Conservation (phyloP, 345 rosid species). For the Kernera saxatilis region DNA sequence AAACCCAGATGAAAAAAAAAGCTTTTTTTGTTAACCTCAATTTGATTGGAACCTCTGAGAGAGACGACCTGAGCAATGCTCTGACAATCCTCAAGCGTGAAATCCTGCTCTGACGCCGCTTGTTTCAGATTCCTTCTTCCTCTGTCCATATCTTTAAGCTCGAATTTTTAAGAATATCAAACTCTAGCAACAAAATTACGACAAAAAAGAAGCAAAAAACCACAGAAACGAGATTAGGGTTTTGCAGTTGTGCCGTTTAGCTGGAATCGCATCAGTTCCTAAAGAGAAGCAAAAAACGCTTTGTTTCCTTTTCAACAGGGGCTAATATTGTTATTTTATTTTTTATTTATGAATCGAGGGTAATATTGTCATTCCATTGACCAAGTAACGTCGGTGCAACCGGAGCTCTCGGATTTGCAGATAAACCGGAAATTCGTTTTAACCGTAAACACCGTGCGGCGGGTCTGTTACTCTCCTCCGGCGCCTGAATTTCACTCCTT, state of each 20-base stretch:
- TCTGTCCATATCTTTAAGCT: slow-evolving; percentile 49
- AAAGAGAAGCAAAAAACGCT: neutral
- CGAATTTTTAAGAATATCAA: neutral
- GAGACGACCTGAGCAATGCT: slow-evolving; percentile 72
- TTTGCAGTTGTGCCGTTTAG: slow-evolving; percentile 19
- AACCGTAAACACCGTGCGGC: slow-evolving; percentile 9
- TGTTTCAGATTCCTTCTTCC: slow-evolving; percentile 85
- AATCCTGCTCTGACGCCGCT: slow-evolving; percentile 51
- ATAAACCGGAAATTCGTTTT: slow-evolving; percentile 22
- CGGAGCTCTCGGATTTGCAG: neutral
- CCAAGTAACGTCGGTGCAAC: slow-evolving; percentile 8
- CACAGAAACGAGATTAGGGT: slow-evolving; percentile 22
- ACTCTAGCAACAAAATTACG: neutral
- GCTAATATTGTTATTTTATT: neutral
- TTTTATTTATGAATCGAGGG: neutral
- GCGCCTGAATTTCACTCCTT: slow-evolving; percentile 23
- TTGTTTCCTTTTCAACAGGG: neutral
- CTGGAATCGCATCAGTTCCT: neutral
- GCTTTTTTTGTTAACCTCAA: slow-evolving; percentile 56
- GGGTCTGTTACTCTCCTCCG: slow-evolving; percentile 28
- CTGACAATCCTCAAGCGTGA: slow-evolving; percentile 60
- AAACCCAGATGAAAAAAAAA: neutral
- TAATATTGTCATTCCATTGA: neutral
- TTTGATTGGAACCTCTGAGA: slow-evolving; percentile 83
- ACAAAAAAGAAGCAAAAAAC: neutral